phyloP scores from a whole-genome alignment of 306 rosid species.

The Castanospermum australe region DNA sequence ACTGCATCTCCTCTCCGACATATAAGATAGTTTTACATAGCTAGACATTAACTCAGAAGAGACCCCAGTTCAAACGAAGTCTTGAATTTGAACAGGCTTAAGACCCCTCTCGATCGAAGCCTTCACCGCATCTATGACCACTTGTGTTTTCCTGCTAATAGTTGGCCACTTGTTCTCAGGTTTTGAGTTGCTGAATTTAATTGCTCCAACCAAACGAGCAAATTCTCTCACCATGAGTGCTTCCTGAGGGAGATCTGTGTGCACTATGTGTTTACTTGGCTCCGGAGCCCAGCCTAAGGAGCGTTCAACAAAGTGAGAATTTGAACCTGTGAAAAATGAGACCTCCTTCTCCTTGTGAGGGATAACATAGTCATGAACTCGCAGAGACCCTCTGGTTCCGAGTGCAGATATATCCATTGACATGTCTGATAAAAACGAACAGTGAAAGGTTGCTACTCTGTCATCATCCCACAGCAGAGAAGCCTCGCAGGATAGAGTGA shows the following conservation, averaged over 20 bases:
- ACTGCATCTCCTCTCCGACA: no score
- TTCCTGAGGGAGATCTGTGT: slow-evolving; percentile 70
- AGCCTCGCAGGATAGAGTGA: slow-evolving; percentile 63
- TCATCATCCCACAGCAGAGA: slow-evolving; percentile 70
- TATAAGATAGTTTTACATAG: no score
- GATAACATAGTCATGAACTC: slow-evolving; percentile 53
- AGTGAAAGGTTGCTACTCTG: slow-evolving; percentile 64
- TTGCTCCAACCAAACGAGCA: slow-evolving; percentile 47
- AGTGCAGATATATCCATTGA: slow-evolving; percentile 57
- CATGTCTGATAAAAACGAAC: slow-evolving; percentile 66
- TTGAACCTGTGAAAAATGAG: slow-evolving; percentile 37
- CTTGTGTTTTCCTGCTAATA: slow-evolving; percentile 70
- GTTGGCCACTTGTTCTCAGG: slow-evolving; percentile 63
- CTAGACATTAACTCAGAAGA: no score
- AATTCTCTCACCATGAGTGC: slow-evolving; percentile 65
- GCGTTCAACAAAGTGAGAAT: slow-evolving; percentile 42
- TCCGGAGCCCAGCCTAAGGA: slow-evolving; percentile 43
- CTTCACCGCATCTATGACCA: slow-evolving; percentile 68
- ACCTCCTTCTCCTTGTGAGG: slow-evolving; percentile 67
- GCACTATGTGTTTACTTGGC: slow-evolving; percentile 45
- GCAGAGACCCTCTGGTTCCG: slow-evolving; percentile 70
- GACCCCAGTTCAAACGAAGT: no score
- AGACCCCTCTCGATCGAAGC: slow-evolving; percentile 57
- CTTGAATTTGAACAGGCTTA: slow-evolving; percentile 39
- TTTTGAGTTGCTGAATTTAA: slow-evolving; percentile 41